Conservation (phyloP, 2,329 filamentous ascomycete genomes). For the Dothistroma septosporum region DNA sequence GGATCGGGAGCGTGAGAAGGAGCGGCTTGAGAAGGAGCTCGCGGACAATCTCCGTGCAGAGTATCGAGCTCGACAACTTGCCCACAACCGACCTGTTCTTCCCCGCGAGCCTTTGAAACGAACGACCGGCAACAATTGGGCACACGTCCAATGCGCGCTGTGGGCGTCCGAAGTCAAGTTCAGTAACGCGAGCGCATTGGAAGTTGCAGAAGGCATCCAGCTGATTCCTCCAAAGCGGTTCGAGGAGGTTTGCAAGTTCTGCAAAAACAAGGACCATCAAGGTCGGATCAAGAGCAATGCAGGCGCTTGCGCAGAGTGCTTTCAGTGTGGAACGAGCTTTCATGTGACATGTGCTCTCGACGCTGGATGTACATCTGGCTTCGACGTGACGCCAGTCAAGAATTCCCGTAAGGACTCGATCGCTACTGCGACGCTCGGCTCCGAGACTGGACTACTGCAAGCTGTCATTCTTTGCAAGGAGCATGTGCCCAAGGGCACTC, state of each 20-base stretch:
- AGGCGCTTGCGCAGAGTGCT: conserved; percentile 80
- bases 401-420: conserved; percentile 77
- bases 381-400: conserved; percentile 87
- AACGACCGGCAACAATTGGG: conserved; percentile 96
- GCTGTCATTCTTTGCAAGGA: conserved; percentile 89
- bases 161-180: conserved; percentile 94
- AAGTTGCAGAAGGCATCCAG: conserved; percentile 84
- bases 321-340: conserved; percentile 66
- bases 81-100: conserved; percentile 74
- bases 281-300: conserved; percentile 29
- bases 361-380: conserved; percentile 76
- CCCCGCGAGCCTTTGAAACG: conserved; percentile 89
- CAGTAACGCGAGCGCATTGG: conserved; percentile 74
- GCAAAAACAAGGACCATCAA: conserved; percentile 58
- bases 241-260: conserved; percentile 76
- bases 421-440: conserved; percentile 73
- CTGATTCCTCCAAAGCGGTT: conserved; percentile 70
- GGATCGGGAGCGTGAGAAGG: conserved; percentile 85
- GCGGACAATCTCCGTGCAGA: conserved; percentile 74
- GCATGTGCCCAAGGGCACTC: conserved; percentile 64
- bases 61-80: conserved; percentile 77
- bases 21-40: conserved; percentile 78
- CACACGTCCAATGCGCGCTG: conserved; percentile 87
- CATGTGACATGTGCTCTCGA: conserved; percentile 90
- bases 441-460: conserved; percentile 77